Percentiles rank a stretch among this genome's conserved stretches.
phyloP scores from a whole-genome alignment of 2,329 filamentous ascomycete species.

The Xylaria digitata region DNA sequence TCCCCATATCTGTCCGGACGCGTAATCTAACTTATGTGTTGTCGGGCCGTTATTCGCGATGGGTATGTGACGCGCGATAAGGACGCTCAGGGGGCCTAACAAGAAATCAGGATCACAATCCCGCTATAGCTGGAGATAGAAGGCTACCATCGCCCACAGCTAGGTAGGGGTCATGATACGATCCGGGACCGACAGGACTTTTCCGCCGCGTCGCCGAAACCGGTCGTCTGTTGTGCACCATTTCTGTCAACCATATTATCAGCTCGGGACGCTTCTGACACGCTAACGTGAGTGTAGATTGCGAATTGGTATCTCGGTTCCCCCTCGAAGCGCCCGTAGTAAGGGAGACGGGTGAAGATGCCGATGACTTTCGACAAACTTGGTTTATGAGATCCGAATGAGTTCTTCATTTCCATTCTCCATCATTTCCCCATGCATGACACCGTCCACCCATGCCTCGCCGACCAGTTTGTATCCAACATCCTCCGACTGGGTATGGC shows the following conservation, averaged over 20 bases:
- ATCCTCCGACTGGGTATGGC: not conserved
- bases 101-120: not conserved
- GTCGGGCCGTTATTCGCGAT: conserved; percentile 16
- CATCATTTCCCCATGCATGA: conserved; percentile 36
- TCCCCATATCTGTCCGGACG: conserved; percentile 8
- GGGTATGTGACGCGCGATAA: conserved; percentile 8
- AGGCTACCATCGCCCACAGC: not conserved
- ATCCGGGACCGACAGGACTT: not conserved
- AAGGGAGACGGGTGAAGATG: not conserved
- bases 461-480: conserved; percentile 25
- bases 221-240: not conserved
- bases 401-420: conserved; percentile 21
- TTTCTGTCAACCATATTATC: not conserved
- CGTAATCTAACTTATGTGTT: conserved; percentile 5
- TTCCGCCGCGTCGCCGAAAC: not conserved
- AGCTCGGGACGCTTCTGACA: not conserved
- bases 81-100: not conserved
- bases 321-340: not conserved
- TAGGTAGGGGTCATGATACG: not conserved
- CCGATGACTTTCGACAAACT: not conserved
- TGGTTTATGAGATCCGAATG: conserved; percentile 23
- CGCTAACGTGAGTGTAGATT: not conserved
- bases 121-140: not conserved
- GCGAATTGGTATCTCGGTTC: not conserved
- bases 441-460: conserved; percentile 32